phyloP scores from a whole-genome alignment of 441 rosid species.

The Capsella rubella region DNA sequence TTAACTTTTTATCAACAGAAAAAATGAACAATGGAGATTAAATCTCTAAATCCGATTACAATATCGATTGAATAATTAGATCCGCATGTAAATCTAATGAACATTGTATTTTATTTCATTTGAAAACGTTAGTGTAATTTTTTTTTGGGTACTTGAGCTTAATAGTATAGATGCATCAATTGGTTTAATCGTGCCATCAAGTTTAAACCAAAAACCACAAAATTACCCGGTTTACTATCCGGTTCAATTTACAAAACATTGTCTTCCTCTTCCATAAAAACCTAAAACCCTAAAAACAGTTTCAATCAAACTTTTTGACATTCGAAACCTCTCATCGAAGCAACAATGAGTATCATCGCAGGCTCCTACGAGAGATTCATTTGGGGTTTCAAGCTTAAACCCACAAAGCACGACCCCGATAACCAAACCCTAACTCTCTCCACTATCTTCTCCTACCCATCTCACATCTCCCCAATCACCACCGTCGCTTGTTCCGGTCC shows the following conservation, averaged over 20 bases:
- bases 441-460: slow-evolving; percentile 81
- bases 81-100: too few relatives aligned
- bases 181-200: background rate
- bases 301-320: background rate
- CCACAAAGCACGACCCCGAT: slow-evolving; percentile 50
- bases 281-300: slow-evolving; percentile 38
- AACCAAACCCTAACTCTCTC: slow-evolving; percentile 57
- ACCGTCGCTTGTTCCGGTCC: slow-evolving; percentile 78
- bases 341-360: slow-evolving; percentile 68
- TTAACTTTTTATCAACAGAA: too few relatives aligned
- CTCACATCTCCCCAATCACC: slow-evolving; percentile 81
- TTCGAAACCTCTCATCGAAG: background rate
- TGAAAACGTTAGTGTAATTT: too few relatives aligned
- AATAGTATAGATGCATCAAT: background rate
- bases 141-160: too few relatives aligned
- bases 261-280: slow-evolving; percentile 8
- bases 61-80: too few relatives aligned
- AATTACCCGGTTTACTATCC: background rate
- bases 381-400: slow-evolving; percentile 90
- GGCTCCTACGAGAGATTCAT: slow-evolving; percentile 90
- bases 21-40: too few relatives aligned
- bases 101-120: too few relatives aligned
- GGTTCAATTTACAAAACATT: background rate
- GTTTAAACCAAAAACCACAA: background rate
- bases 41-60: too few relatives aligned